phyloP scores from a whole-genome alignment of 1,284 basidiomycete genomes.

The Megacollybia platyphylla region DNA sequence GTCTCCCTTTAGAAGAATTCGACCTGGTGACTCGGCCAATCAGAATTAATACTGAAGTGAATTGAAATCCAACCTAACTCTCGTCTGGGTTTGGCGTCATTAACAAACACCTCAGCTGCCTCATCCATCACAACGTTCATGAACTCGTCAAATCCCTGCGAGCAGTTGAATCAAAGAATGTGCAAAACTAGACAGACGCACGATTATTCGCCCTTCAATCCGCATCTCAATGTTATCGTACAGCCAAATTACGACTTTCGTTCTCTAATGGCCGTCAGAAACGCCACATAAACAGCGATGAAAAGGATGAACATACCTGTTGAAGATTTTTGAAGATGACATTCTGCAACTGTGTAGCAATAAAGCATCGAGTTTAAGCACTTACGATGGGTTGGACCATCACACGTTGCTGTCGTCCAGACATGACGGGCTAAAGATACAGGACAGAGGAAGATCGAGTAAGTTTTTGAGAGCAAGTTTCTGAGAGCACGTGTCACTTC shows the following conservation, averaged over 20 bases:
- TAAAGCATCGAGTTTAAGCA: constrained; percentile 8
- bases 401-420: constrained; percentile 83
- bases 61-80: constrained; percentile 50
- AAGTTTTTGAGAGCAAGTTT: background rate
- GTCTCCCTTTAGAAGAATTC: constrained; percentile 89
- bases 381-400: constrained; percentile 97
- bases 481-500: constrained; percentile 10
- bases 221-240: constrained; percentile 97
- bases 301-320: constrained; percentile 31
- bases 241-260: constrained; percentile 88
- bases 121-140: constrained; percentile 99
- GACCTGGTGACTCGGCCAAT: constrained; percentile 38
- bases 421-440: constrained; percentile 48
- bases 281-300: background rate
- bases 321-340: constrained; percentile 99
- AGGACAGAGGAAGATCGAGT: constrained; percentile 8
- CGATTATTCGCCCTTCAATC: constrained; percentile 93
- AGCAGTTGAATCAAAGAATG: background rate
- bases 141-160: constrained; percentile 97
- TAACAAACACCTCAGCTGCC: constrained; percentile 86
- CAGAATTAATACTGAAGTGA: background rate
- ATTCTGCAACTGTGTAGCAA: constrained; percentile 46
- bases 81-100: constrained; percentile 73
- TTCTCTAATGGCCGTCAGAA: constrained; percentile 36
- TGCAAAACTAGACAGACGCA: constrained; percentile 31